Evolutionary conservation across 106 monocot genomes (phyloP).

Genomic region (Dendrobium catenatum): DNA sequence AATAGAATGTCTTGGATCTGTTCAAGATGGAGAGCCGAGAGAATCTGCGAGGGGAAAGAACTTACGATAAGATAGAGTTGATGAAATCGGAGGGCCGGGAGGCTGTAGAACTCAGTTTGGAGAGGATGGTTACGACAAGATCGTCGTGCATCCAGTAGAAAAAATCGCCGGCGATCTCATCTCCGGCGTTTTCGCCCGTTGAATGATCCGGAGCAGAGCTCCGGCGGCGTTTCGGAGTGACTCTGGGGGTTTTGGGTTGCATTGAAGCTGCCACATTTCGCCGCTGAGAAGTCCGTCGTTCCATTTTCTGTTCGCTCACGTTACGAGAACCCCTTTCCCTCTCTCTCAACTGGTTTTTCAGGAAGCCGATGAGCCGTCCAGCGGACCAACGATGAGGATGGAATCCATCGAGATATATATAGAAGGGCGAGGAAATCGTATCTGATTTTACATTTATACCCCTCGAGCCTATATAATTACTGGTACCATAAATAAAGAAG

Average conservation of each 20-base stretch:
- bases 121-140: not conserved
- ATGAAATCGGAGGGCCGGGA: not conserved
- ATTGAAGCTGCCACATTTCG: not conserved
- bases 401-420: too few species aligned
- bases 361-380: not conserved
- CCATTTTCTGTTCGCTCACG: not conserved
- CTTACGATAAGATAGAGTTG: not conserved
- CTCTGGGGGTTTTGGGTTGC: not conserved
- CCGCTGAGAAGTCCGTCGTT: not conserved
- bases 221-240: not conserved
- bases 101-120: not conserved
- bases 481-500: too few species aligned
- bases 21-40: not conserved
- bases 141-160: not conserved
- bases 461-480: not conserved
- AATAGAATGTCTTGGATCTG: too few species aligned
- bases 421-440: not conserved
- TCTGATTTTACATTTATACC: not conserved
- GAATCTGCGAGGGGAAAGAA: not conserved
- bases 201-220: not conserved
- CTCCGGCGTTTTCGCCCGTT: not conserved
- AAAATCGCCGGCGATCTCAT: not conserved
- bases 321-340: not conserved
- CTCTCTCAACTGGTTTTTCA: not conserved
- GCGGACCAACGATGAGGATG: too few species aligned